Conservation (phyloP, 805 yeast species). For the Sugiyamaella boreocaroliniensis region DNA sequence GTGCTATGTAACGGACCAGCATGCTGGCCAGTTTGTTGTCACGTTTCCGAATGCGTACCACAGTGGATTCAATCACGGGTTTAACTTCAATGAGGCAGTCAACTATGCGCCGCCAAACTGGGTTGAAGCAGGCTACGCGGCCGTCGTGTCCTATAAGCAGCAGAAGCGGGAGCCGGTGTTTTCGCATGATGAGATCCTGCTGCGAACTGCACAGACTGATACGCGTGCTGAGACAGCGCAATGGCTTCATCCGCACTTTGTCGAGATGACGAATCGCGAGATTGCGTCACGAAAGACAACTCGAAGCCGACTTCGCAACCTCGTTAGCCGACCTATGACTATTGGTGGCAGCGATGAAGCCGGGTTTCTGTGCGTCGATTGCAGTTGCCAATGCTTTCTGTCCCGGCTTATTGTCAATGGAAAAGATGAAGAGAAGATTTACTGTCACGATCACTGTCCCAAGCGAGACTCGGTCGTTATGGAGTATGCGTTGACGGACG, state of each 20-base stretch:
- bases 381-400: slow-evolving; percentile 21
- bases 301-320: not conserved
- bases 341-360: slow-evolving; percentile 18
- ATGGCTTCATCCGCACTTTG: slow-evolving; percentile 13
- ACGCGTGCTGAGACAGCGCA: slow-evolving; percentile 16
- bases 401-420: slow-evolving; percentile 16
- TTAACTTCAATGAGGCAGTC: slow-evolving; percentile 46
- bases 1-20: slow-evolving; percentile 56
- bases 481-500: slow-evolving; percentile 1
- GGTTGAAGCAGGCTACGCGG: slow-evolving; percentile 29
- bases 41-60: slow-evolving; percentile 88
- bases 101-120: slow-evolving; percentile 37
- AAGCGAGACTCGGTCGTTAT: not conserved
- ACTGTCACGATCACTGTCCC: slow-evolving; percentile 13
- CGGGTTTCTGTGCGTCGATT: slow-evolving; percentile 17
- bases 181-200: slow-evolving; percentile 31
- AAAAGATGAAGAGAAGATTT: slow-evolving; percentile 3
- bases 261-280: not conserved
- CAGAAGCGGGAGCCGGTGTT: slow-evolving; percentile 30
- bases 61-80: slow-evolving; percentile 82
- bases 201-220: slow-evolving; percentile 18
- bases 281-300: not conserved
- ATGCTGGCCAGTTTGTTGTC: slow-evolving; percentile 72
- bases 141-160: slow-evolving; percentile 26
- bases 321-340: not conserved